Base-by-base conservation (phyloP, 2,329 filamentous ascomycete genomes). In the Teratosphaeria zuluensis region DNA sequence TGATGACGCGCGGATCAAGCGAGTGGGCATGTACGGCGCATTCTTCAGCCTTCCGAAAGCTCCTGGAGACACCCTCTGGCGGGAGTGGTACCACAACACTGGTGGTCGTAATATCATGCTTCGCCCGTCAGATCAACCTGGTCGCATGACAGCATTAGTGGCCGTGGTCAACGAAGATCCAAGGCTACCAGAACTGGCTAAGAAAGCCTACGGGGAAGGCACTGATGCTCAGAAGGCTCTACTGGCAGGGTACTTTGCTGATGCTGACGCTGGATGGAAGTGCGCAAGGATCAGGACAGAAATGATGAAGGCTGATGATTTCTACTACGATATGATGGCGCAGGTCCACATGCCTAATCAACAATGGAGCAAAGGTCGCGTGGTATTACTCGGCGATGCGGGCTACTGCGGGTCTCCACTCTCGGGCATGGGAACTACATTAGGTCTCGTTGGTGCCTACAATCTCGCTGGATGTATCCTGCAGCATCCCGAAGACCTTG, bases 341-440 rank as follows among this genome's bases (percentile, higher is more conserved):
- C 70, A 72, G 58, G 63, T 72, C 14, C 64, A 66, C 51, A 65
- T 70, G 63, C 42, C 42, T 19, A n/a, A 11, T 48, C 54, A 65
- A 1, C 61, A 57, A 7, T 72, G 68, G 69, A 64, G 56, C 52
- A 65, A 65, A 58, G 67, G 69, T 0, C 58, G 70, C 33, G 65
- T 73, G 4, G 66, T 69, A 1, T 55, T 71, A 6, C 52, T 71
- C 0, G 70, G 66, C 0, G 70, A 72, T 60, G 67, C 70, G 24
- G 69, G 62, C 56, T 69, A 69, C 53, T 69, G 66, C 52, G 61
- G 66, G 21, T 66, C 65, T 14, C 70, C 71, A 2, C 63, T 72
- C 53, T 67, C 65, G 3, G 71, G 71, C 9, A 72, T 72, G 69
- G 71, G 71, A 2, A 72, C 71, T 0, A 70, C 69, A 0, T 61